phyloP scores from a whole-genome alignment of 2,329 filamentous ascomycete genomes.

The Pestalotiopsis sp. region DNA sequence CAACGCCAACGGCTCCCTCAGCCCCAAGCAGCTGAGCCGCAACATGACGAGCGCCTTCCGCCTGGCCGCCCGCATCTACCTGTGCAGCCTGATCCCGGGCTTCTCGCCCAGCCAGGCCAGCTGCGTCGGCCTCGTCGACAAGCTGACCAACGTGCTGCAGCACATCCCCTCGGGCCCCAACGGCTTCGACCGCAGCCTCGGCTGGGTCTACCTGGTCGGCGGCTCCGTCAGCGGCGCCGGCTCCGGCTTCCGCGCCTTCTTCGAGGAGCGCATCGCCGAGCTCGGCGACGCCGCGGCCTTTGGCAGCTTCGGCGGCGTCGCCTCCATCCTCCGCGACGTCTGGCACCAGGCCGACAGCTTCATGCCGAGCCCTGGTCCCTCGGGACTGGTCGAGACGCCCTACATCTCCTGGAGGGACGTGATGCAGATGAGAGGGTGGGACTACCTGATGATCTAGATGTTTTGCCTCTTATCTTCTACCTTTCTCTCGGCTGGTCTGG shows the following conservation, averaged over 20 bases:
- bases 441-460: constrained; percentile 82
- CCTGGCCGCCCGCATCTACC: constrained; percentile 89
- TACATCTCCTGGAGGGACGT: constrained; percentile 93
- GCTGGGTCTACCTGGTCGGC: constrained; percentile 91
- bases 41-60: constrained; percentile 94
- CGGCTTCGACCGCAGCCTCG: constrained; percentile 87
- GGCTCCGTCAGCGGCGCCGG: constrained; percentile 75
- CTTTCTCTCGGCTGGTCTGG: constrained; percentile 38
- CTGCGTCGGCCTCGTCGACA: constrained; percentile 76
- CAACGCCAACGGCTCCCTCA: constrained; percentile 74
- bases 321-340: constrained; percentile 77
- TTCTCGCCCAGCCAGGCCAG: constrained; percentile 76
- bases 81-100: constrained; percentile 92
- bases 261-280: constrained; percentile 73
- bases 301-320: constrained; percentile 85
- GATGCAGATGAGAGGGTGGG: constrained; percentile 90
- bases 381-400: constrained; percentile 48
- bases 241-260: constrained; percentile 77
- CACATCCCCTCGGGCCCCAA: constrained; percentile 80
- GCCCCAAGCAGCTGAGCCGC: constrained; percentile 79
- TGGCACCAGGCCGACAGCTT: constrained; percentile 77
- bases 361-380: constrained; percentile 38
- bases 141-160: constrained; percentile 75
- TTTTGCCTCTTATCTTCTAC: constrained; percentile 19
- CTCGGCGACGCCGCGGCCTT: constrained; percentile 78